These are phyloP conservation scores for Noccaea bulbosa DNA, from an alignment of 345 rosid genomes.

Conservation along the genomic window DNA sequence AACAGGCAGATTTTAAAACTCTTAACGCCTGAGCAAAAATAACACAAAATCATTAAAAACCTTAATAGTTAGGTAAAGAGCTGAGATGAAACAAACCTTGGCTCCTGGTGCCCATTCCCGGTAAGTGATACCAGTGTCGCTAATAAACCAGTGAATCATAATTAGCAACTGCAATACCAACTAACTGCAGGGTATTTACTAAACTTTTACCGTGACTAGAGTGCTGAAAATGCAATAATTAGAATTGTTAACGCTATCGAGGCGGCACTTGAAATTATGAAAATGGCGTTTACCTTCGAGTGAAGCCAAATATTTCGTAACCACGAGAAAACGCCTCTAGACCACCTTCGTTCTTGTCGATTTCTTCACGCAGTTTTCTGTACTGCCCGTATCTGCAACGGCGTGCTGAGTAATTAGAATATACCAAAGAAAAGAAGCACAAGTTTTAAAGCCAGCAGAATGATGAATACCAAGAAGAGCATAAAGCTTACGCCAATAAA, in stretches of 20 bases:
- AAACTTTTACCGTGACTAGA: constrained; percentile 7
- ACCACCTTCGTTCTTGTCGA: constrained; percentile 87
- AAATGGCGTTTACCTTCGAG: constrained; percentile 56
- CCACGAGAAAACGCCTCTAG: constrained; percentile 93
- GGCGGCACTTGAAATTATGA: not conserved
- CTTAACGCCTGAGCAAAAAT: not conserved
- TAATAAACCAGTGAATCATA: constrained; percentile 51
- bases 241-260: not conserved
- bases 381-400: constrained; percentile 65
- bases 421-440: constrained; percentile 23
- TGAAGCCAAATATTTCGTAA: constrained; percentile 88
- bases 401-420: constrained; percentile 13
- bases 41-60: not conserved
- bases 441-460: not conserved
- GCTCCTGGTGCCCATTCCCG: constrained; percentile 99
- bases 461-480: not conserved
- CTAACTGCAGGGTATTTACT: constrained; percentile 33
- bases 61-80: not conserved
- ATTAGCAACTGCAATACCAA: constrained; percentile 48
- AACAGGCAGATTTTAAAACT: constrained; percentile 7
- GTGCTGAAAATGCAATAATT: constrained; percentile 12
- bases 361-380: constrained; percentile 67
- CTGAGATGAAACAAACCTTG: constrained; percentile 59
- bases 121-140: constrained; percentile 86
- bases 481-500: constrained; percentile 2